Conservation (phyloP, 78 protist genomes). For the Capsaspora owczarzaki region DNA sequence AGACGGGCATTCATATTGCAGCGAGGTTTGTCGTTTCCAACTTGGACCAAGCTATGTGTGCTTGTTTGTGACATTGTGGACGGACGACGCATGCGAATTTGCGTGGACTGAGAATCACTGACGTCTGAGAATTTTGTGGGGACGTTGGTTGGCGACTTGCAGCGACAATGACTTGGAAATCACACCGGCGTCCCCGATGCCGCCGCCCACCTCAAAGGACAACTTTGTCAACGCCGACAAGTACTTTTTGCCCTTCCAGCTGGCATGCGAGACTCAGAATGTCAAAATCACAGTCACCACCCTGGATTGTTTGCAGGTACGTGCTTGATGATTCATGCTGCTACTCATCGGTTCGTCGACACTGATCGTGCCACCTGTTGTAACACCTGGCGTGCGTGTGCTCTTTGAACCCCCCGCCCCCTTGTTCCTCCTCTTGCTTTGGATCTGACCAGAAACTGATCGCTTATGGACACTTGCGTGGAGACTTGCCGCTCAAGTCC, state of each 20-base stretch:
- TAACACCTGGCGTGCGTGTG: no score
- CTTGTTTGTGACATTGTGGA: neutral
- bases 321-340: no score
- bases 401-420: no score
- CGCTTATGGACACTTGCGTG: conserved; percentile 23
- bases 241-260: conserved; percentile 1
- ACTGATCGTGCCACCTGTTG: no score
- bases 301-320: conserved; percentile 4
- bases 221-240: neutral
- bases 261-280: conserved; percentile 11
- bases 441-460: conserved; percentile 16
- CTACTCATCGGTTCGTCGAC: neutral
- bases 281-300: neutral
- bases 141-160: no score
- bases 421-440: no score
- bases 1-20: neutral
- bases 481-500: neutral
- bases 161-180: no score
- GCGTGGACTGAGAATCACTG: no score
- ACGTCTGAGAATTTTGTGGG: no score
- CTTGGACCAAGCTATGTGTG: neutral
- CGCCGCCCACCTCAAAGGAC: neutral
- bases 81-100: neutral
- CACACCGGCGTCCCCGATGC: neutral
- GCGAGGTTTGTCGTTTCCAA: neutral